Evolutionary conservation across 2,329 filamentous ascomycete genomes (phyloP).

Genomic region (Esteya vermicola): DNA sequence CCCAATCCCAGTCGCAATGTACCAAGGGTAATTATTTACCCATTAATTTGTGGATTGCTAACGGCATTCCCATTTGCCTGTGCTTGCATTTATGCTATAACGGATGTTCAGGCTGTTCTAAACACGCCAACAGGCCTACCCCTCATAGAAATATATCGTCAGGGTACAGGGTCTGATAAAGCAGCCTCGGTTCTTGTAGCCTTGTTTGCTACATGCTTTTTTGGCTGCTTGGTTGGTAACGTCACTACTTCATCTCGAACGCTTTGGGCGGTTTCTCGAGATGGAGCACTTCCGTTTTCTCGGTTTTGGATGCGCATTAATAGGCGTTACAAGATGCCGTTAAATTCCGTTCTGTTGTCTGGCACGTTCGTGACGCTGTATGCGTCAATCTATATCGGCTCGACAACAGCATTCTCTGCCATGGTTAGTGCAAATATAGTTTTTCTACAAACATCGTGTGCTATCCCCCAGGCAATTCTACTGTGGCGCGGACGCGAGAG

Average conservation of each 20-base stretch:
- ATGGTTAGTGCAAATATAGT: conserved; percentile 8
- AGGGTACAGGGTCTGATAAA: conserved; percentile 3
- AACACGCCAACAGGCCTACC: conserved; percentile 7
- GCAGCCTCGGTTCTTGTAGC: conserved; percentile 4
- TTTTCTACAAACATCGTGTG: conserved; percentile 5
- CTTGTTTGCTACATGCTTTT: conserved; percentile 9
- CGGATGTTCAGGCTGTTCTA: conserved; percentile 2
- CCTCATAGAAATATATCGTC: conserved; percentile 8
- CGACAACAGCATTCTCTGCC: conserved; percentile 12
- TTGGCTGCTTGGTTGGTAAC: conserved; percentile 5
- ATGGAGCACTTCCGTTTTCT: conserved; percentile 14
- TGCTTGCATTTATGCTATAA: conserved; percentile 8
- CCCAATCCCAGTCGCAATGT: conserved; percentile 7
- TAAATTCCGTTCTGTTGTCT: conserved; percentile 12
- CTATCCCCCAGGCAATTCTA: conserved; percentile 15
- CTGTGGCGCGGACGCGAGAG: conserved; percentile 14
- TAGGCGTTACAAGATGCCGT: conserved; percentile 12
- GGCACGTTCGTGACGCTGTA: conserved; percentile 10
- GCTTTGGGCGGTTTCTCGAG: conserved; percentile 11
- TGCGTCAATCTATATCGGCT: conserved; percentile 16
- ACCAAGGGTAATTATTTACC: conserved; percentile 4
- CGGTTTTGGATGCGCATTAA: conserved; percentile 12
- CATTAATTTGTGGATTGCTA: conserved; percentile 3
- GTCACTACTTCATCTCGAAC: conserved; percentile 6
- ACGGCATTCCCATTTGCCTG: conserved; percentile 6